Base-by-base conservation (phyloP, 2,329 filamentous ascomycete genomes). In the Fusarium sororula region DNA sequence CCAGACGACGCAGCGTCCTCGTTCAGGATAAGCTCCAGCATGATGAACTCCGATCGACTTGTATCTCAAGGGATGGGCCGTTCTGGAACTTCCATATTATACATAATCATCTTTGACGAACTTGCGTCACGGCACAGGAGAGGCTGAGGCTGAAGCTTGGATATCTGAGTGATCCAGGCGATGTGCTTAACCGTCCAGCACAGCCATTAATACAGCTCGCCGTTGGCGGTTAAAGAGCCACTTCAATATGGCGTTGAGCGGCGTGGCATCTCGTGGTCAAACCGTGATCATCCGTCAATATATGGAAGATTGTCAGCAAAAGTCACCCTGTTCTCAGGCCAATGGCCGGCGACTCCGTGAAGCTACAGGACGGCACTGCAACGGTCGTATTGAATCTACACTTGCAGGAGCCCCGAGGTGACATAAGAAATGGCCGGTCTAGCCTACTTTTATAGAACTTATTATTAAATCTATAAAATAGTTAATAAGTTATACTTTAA, bases 321-420 rank as follows among this genome's bases (percentile, higher is more conserved):
- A 30, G 42, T 51, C 42, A 58, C 42, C 32, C 56, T 28, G 20
- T 9, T 28, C 39, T 62, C 64, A 67, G 58, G 48, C 57, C 65
- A 62, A 66, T 68, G 38, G 57, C 66, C 75, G 75, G 74, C 65
- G 66, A 77, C 56, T 68, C 76, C 72, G 72, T 62, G 61, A 58
- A 65, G 61, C 63, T 70, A 37, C 28, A n/a, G 53, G 26, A 35
- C 18, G n/a, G 41, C 54, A 35, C 26, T 38, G 30, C 39, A 44
- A 59, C 57, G 42, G 69, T 76, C 64, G 68, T 72, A 70, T 72
- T 66, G 38, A 35, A 35, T 59, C 54, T 65, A 47, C 48, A 51
- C 53, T 30, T 55, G 48, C 50, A 57, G 37, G 28, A n/a, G n/a
- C 24, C 24, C 24, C 24, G 24, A 26, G 24, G 24, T 26, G 24